A percentile compares a stretch with the other conserved stretches of the same genome.
Evolutionary conservation across 805 yeast species (phyloP).

Genomic region (Jamesozyma piceae): DNA sequence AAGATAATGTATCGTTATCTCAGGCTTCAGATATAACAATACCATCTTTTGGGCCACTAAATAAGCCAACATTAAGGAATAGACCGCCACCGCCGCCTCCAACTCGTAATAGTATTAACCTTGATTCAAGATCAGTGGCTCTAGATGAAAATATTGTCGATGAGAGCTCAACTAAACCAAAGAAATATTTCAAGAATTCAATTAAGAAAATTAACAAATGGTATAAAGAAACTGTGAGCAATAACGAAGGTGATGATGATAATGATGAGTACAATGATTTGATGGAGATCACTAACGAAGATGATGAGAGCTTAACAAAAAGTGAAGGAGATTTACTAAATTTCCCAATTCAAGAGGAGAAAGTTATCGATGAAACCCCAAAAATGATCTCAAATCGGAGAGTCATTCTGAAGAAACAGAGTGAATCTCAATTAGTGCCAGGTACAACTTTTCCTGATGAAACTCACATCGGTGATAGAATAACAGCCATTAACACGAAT

Average conservation of each 20-base stretch:
- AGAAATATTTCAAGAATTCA: constrained; percentile 36
- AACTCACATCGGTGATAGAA: neutral
- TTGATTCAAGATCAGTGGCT: neutral
- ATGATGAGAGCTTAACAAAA: constrained; percentile 1
- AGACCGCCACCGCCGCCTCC: neutral
- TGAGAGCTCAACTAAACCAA: constrained; percentile 21
- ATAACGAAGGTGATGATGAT: constrained; percentile 3
- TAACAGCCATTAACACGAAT: neutral
- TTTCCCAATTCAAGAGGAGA: neutral
- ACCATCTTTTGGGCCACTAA: neutral
- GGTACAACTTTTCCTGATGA: neutral
- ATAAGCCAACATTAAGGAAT: neutral
- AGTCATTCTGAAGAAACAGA: constrained; percentile 1
- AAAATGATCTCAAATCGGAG: constrained; percentile 29
- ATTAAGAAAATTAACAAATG: constrained; percentile 57
- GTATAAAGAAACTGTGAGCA: constrained; percentile 37
- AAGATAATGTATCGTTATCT: neutral
- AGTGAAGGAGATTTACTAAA: neutral
- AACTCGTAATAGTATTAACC: neutral
- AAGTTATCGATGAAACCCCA: constrained; percentile 9
- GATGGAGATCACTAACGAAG: neutral
- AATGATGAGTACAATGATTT: constrained; percentile 2
- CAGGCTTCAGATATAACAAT: neutral
- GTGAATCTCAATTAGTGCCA: neutral
- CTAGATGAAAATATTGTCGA: neutral